These are phyloP conservation scores for Phytomonas sp. DNA, from an alignment of 208 protist species.

Conservation along the genomic window DNA sequence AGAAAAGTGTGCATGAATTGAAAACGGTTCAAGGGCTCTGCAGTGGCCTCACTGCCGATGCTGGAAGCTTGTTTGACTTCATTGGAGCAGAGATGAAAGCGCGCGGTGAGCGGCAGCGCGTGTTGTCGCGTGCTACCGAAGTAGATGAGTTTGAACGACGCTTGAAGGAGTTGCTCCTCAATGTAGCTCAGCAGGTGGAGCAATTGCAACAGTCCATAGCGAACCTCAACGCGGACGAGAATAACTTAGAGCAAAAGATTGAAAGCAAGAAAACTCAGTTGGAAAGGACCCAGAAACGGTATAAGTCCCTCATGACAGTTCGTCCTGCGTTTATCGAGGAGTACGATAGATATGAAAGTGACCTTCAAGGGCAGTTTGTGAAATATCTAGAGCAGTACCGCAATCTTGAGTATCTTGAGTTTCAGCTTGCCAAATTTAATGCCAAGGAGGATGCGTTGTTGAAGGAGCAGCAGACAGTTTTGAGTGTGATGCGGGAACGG, in stretches of 20 bases:
- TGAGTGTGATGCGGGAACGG: conserved; percentile 85
- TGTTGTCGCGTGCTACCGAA: conserved; percentile 78
- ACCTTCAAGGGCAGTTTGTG: conserved; percentile 88
- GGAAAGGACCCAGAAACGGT: conserved; percentile 88
- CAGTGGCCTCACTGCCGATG: conserved; percentile 82
- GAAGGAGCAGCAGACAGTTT: conserved; percentile 80
- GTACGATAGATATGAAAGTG: conserved; percentile 89
- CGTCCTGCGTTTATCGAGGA: conserved; percentile 92
- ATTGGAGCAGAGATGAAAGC: conserved; percentile 73
- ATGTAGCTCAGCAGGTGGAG: conserved; percentile 71
- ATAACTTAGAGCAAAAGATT: conserved; percentile 91
- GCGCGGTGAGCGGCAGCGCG: conserved; percentile 64
- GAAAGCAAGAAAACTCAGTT: conserved; percentile 93
- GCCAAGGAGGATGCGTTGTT: conserved; percentile 72
- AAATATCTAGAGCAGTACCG: conserved; percentile 91
- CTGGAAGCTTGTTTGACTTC: conserved; percentile 84
- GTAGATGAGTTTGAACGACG: conserved; percentile 88
- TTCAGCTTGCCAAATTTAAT: conserved; percentile 86
- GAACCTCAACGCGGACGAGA: conserved; percentile 85
- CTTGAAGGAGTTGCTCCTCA: conserved; percentile 69
- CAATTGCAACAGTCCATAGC: conserved; percentile 78
- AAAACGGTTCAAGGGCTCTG: conserved; percentile 86
- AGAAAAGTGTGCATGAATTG: conserved; percentile 74
- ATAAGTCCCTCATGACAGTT: conserved; percentile 81
- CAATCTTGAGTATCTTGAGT: conserved; percentile 91